Percentiles rank a stretch among this genome's conserved stretches.
phyloP scores from a whole-genome alignment of 176 grass and related monocot species.

The Zizania latifolia region DNA sequence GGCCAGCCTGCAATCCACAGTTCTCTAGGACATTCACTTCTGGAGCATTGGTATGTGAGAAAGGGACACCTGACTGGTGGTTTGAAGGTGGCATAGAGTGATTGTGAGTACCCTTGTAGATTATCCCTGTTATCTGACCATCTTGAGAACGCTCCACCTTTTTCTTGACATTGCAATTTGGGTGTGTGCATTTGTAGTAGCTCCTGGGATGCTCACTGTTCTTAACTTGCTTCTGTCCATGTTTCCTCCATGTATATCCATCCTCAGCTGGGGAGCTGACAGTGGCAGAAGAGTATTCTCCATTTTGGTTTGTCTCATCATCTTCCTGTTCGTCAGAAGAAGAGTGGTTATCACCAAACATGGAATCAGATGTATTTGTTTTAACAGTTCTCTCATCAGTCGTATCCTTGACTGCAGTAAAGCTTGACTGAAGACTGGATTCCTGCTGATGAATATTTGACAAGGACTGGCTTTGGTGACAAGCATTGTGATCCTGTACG shows the following conservation, averaged over 20 bases:
- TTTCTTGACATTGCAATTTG: conserved; percentile 58
- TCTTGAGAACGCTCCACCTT: conserved; percentile 64
- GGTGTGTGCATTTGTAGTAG: conserved; percentile 72
- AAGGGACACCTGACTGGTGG: conserved; percentile 18
- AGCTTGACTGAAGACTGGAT: conserved; percentile 58
- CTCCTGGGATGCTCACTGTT: conserved; percentile 58
- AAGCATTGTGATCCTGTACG: conserved; percentile 12
- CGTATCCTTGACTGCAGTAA: conserved; percentile 37
- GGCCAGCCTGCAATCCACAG: conserved; percentile 16
- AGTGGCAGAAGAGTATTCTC: conserved; percentile 27
- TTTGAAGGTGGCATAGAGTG: conserved; percentile 44
- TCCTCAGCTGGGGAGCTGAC: conserved; percentile 45
- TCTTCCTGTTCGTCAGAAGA: conserved; percentile 38
- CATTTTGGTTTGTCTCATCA: conserved; percentile 38
- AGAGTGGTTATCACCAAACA: conserved; percentile 43
- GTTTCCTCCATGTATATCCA: conserved; percentile 77
- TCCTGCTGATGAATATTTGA: conserved; percentile 35
- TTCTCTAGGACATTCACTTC: conserved; percentile 32
- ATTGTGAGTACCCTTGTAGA: conserved; percentile 67
- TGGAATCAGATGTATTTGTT: conserved; percentile 37
- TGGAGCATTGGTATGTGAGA: conserved; percentile 16
- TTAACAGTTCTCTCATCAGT: conserved; percentile 24
- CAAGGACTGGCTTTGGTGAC: conserved; percentile 33
- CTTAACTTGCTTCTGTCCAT: conserved; percentile 76
- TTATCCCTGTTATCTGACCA: conserved; percentile 61